These are phyloP conservation scores for Neofusicoccum sp. DNA, from an alignment of 2,329 filamentous ascomycete species.

Conservation along the genomic window DNA sequence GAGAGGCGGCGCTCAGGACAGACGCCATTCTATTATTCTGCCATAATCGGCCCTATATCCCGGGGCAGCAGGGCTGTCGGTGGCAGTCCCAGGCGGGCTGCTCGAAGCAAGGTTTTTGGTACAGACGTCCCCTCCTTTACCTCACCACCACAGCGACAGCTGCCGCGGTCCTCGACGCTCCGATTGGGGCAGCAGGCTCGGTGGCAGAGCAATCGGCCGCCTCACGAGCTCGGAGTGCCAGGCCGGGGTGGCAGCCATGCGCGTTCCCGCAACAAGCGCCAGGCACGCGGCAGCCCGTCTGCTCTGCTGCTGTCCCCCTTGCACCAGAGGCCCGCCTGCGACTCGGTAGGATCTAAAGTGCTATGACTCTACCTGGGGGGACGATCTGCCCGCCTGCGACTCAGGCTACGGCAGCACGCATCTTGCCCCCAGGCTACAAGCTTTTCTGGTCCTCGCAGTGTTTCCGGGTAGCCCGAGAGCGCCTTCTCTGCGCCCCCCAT, in stretches of 20 bases:
- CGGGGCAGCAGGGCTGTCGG: not conserved
- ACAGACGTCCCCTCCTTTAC: not conserved
- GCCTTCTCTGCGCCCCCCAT: not conserved
- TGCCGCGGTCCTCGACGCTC: no score
- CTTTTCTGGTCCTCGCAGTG: not conserved
- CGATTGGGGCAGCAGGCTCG: not conserved
- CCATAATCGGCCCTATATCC: not conserved
- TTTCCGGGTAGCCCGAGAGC: slow-evolving; percentile 1
- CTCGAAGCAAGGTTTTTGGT: not conserved
- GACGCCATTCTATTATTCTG: not conserved
- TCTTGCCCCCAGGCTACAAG: not conserved
- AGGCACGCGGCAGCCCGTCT: not conserved
- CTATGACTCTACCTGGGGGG: not conserved
- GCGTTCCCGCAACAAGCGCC: not conserved
- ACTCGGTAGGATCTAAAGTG: not conserved
- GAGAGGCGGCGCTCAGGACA: not conserved
- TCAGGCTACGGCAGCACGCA: not conserved
- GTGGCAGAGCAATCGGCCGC: not conserved
- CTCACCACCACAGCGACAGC: no score
- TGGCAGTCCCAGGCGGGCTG: not conserved
- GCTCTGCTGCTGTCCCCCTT: not conserved
- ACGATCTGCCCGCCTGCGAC: slow-evolving; percentile 12
- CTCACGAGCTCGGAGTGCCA: not conserved
- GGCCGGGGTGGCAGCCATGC: not conserved
- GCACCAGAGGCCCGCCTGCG: not conserved